A percentile compares a stretch with the other conserved stretches of the same genome.
phyloP scores from a whole-genome alignment of 2,329 filamentous ascomycete genomes.

The Cercospora beticola region DNA sequence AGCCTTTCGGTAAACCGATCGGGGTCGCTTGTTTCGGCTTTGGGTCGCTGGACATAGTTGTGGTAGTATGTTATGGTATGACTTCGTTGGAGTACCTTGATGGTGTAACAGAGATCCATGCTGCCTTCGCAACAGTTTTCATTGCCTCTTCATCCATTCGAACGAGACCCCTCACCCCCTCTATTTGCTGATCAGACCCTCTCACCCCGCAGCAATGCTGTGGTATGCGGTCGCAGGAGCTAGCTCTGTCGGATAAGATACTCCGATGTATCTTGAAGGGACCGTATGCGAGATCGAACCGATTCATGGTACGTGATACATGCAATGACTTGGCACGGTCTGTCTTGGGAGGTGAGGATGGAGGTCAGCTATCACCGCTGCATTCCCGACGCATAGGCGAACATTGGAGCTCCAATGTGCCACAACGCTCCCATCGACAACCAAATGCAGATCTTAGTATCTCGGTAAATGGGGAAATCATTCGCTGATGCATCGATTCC shows the following conservation, averaged over 20 bases:
- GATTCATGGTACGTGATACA: neutral
- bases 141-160: constrained; percentile 1
- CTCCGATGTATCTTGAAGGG: neutral
- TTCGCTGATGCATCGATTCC: neutral
- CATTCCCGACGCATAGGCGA: neutral
- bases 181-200: neutral
- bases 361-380: neutral
- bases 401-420: neutral
- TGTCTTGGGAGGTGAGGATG: neutral
- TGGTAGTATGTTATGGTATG: neutral
- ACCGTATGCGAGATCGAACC: neutral
- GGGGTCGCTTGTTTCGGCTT: constrained; percentile 17
- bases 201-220: neutral
- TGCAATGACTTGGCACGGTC: neutral
- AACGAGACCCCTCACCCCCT: constrained; percentile 6
- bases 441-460: neutral
- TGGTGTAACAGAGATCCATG: neutral
- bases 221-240: neutral
- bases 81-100: constrained; percentile 10
- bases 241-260: neutral
- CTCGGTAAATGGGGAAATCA: neutral
- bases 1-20: constrained; percentile 20
- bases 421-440: neutral
- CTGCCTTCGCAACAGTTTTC: neutral
- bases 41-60: constrained; percentile 20